Conservation (phyloP, 1,139 yeast species). For the Suhomyces wounanorum region DNA sequence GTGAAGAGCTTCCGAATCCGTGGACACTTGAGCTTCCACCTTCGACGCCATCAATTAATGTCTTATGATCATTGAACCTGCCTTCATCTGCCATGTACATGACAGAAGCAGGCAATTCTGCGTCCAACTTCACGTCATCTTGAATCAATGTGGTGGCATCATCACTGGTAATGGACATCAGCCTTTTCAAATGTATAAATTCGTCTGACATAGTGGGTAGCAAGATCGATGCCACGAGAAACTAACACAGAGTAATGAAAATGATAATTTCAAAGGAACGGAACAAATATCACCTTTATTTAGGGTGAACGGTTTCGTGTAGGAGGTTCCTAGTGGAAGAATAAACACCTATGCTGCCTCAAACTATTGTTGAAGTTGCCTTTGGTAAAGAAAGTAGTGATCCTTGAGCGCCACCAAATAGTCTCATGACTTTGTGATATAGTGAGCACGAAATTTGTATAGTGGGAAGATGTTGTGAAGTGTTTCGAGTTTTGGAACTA, state of each 20-base stretch:
- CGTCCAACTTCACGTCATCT: constrained; percentile 8
- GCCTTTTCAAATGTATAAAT: constrained; percentile 13
- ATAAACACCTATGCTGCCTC: neutral
- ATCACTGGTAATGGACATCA: constrained; percentile 9
- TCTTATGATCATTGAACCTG: constrained; percentile 28
- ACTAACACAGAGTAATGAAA: neutral
- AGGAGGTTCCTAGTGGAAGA: neutral
- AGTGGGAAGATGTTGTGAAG: neutral
- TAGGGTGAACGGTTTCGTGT: neutral
- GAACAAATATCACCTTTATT: neutral
- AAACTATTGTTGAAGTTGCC: neutral
- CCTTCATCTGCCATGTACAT: constrained; percentile 38
- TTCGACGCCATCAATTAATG: constrained; percentile 31
- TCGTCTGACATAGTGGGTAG: constrained; percentile 11
- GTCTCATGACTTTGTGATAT: neutral
- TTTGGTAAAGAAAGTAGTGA: neutral
- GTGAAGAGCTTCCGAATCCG: constrained; percentile 3
- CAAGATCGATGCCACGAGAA: neutral
- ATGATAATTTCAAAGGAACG: neutral
- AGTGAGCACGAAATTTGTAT: neutral
- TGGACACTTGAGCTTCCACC: constrained; percentile 17
- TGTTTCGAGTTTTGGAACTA: neutral
- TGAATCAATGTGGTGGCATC: constrained; percentile 12
- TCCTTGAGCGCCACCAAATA: neutral
- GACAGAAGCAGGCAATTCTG: constrained; percentile 30